Base-by-base conservation (phyloP, 2,329 filamentous ascomycete genomes). In the Lizonia empirigonia region DNA sequence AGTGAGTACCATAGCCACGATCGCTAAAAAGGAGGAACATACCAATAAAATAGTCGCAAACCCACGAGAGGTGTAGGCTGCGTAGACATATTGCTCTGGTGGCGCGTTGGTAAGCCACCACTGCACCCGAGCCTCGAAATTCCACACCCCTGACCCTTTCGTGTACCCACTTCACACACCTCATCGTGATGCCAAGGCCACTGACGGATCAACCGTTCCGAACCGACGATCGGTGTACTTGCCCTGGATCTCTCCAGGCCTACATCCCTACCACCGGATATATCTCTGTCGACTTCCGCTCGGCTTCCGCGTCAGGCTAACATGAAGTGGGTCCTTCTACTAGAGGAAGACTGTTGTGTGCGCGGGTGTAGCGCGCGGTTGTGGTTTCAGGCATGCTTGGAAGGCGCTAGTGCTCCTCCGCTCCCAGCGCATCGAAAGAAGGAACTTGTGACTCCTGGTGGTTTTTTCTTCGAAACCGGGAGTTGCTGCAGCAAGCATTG, bases 111-210 rank as follows among this genome's bases (percentile, higher is more conserved):
- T 53, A 58, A 60, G 29, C 42, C 27, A 41, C 23, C 9, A 32
- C 44, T 41, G 37, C 39, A 34, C 26, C 30, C 55, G 49, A 50
- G 55, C 38, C 40, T 42, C 30, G 24, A 39, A 34, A 38, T 18
- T 7, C 24, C 30, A 57, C 51, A 45, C 38, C 37, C 50, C 46
- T 51, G 47, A 50, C 44, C 53, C 50, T 23, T 52, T 44, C 16
- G 20, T 39, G 54, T 58, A 56, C 46, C 54, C 54, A 59, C 54
- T 42, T 45, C 18, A 36, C 22, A 19, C 16, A 42, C n/a, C n/a
- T n/a, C 42, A 45, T 52, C 35, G 53, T 62, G 53, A 59, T 62
- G 59, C 61, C 61, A 60, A 64, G 61, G 37, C 49, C 30, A 20
- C 6, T 2, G 15, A 12, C 60, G 57, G 54, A 57, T 48, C 36